These are phyloP conservation scores for Hibiscus tridactylites DNA, from an alignment of 345 rosid species.

Conservation along the genomic window DNA sequence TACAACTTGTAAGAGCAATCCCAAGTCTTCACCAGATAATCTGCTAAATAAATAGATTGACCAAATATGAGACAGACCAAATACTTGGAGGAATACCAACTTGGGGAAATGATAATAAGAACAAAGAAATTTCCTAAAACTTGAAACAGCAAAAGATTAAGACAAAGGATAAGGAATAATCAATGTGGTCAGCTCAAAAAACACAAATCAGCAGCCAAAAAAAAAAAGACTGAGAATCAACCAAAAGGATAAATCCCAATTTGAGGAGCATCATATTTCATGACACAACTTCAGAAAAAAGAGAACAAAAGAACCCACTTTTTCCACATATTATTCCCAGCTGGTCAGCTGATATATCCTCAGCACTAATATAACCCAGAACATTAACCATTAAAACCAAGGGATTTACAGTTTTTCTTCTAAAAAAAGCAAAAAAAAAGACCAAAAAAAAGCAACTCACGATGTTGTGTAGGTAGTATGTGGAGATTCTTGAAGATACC, in stretches of 20 bases:
- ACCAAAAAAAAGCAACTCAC: slow-evolving; percentile 24
- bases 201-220: no score
- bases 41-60: slow-evolving; percentile 8
- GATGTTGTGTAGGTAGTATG: not conserved
- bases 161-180: not conserved
- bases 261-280: slow-evolving; percentile 1
- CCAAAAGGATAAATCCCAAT: slow-evolving; percentile 24
- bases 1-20: no score
- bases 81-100: slow-evolving; percentile 5
- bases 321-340: slow-evolving; percentile 26
- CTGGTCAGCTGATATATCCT: slow-evolving; percentile 16
- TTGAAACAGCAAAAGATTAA: not conserved
- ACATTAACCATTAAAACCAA: not conserved
- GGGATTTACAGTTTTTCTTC: not conserved
- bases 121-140: not conserved
- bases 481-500: slow-evolving; percentile 37
- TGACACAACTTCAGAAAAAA: slow-evolving; percentile 4
- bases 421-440: not conserved
- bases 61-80: not conserved
- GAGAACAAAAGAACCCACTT: slow-evolving; percentile 23
- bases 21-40: not conserved
- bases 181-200: slow-evolving; percentile 2
- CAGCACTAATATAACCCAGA: slow-evolving; percentile 12
- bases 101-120: not conserved
- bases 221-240: not conserved